Percentiles rank a stretch among this genome's conserved stretches.
phyloP scores from a whole-genome alignment of 176 grass and related monocot species.

The Aechmea fasciata region DNA sequence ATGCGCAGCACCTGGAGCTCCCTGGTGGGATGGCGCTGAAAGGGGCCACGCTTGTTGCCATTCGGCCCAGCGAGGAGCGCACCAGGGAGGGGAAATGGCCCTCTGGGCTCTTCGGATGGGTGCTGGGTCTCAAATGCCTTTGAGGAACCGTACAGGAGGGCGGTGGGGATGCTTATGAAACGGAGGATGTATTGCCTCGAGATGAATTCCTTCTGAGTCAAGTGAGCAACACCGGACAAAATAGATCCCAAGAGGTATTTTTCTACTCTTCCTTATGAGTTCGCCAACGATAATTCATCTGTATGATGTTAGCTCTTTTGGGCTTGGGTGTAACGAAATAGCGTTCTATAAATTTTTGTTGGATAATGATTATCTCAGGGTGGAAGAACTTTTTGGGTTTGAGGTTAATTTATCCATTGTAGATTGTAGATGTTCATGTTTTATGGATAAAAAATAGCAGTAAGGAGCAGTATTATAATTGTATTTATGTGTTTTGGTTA shows the following conservation, averaged over 20 bases:
- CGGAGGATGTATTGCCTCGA: constrained; percentile 66
- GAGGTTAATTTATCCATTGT: background rate
- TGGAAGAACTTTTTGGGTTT: background rate
- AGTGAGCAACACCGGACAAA: background rate
- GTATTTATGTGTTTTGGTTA: no score
- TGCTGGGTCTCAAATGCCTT: constrained; percentile 75
- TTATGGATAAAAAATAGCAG: background rate
- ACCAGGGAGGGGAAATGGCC: constrained; percentile 22
- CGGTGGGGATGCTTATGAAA: constrained; percentile 57
- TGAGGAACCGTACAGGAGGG: constrained; percentile 70
- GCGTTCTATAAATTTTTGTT: background rate
- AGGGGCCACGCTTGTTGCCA: constrained; percentile 79
- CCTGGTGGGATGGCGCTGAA: constrained; percentile 56
- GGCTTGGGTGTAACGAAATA: background rate
- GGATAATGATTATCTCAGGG: background rate
- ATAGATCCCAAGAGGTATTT: constrained; percentile 26
- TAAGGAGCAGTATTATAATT: no score
- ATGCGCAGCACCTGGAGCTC: constrained; percentile 51
- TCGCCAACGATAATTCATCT: background rate
- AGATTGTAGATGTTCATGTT: background rate
- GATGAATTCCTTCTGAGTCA: constrained; percentile 91
- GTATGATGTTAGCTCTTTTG: background rate
- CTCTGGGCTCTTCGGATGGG: constrained; percentile 11
- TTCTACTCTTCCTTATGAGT: background rate
- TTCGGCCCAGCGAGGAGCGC: constrained; percentile 56